Evolutionary conservation across 148 eudicot genomes (phyloP).

Genomic region (Rhododendron ovatum): DNA sequence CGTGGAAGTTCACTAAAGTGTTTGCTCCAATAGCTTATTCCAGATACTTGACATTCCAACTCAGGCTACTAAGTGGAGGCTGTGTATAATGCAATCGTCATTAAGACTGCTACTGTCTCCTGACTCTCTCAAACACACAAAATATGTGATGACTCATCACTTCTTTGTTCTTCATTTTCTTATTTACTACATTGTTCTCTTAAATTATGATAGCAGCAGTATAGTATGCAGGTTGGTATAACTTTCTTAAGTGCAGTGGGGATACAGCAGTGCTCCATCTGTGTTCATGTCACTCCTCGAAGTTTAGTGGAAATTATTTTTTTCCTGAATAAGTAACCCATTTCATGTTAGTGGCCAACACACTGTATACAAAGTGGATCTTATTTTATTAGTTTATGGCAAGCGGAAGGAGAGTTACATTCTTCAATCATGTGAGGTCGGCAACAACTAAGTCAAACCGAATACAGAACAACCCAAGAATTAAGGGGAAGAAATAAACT

Average conservation of each 20-base stretch:
- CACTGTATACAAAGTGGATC: not conserved
- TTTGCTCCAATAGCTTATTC: not conserved
- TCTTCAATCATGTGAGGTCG: not conserved
- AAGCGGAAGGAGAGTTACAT: not conserved
- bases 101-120: not conserved
- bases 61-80: not conserved
- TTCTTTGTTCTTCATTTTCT: not conserved
- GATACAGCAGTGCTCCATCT: conserved; percentile 1
- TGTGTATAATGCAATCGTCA: not conserved
- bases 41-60: not conserved
- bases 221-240: not conserved
- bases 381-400: not conserved
- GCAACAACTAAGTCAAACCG: not conserved
- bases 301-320: not conserved
- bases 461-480: not conserved
- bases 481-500: not conserved
- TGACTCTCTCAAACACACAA: not conserved
- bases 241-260: not conserved
- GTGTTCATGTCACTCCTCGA: not conserved
- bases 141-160: not conserved
- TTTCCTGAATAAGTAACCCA: not conserved
- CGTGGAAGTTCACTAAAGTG: not conserved
- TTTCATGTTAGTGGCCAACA: not conserved
- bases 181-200: not conserved
- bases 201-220: not conserved